Base-by-base conservation (phyloP, 2,329 filamentous ascomycete genomes). In the Grosmannia penicillata region DNA sequence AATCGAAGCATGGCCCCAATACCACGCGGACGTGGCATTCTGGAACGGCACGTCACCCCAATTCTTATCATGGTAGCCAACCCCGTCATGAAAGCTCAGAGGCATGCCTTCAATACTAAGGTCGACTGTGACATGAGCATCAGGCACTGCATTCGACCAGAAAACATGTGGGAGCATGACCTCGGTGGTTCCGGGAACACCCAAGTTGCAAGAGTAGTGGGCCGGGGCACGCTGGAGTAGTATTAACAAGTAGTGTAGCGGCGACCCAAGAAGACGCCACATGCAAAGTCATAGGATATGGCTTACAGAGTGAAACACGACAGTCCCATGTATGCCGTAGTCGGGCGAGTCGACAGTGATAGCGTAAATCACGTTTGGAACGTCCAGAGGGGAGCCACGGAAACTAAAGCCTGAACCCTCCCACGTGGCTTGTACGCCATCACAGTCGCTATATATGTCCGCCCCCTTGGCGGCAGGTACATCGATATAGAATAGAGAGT, bases 11-110 rank as follows among this genome's bases (percentile, higher is more conserved):
- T 64, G 63, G n/a, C 64, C 62, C 59, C 60, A 65, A 46, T 63
- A 62, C 56, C 60, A 63, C 24, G 51, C 56, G 24, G 43, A 39
- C 8, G 58, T 47, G 14, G 46, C 51, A 5, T 49, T 38, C 10
- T 39, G 23, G 38, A 65, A 60, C 2, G 59, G 55, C 22, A 43
- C 42, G 40, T 58, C 50, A 5, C 55, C 55, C 62, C 62, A 66
- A 44, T 65, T 65, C 59, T 63, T 65, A 43, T 66, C 63, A 45
- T 66, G 62, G 45, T 66, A 66, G 2, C 54, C 63, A 2, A 51
- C 37, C 2, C 62, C 62, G 6, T 48, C 45, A 42, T 61, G 62
- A 6, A 39, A 39, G 14, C 62, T 19, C 13, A 26, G 22, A 15
- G 23, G 22, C 22, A 3, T 14, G 7, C 25, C 22, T 47, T 49